Evolutionary conservation across 1,284 basidiomycete genomes (phyloP).

Genomic region (Puccinia novopanici): DNA sequence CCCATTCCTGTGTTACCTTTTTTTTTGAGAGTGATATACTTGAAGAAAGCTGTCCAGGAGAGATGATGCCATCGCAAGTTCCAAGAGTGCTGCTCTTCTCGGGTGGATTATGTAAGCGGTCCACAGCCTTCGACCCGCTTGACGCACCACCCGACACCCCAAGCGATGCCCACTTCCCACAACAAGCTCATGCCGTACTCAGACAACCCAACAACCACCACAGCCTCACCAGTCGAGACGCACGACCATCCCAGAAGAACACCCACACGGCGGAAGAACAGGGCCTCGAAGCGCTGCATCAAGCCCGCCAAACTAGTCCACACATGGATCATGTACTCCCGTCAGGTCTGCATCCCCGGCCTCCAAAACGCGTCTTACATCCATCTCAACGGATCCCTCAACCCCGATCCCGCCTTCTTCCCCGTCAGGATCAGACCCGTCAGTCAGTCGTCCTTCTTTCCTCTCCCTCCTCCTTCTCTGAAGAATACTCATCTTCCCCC

Average conservation of each 20-base stretch:
- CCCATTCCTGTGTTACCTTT: too few species aligned
- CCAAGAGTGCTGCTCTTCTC: too few species aligned
- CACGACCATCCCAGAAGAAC: not conserved
- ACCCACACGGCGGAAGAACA: not conserved
- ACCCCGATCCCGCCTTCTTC: not conserved
- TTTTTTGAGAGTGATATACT: too few species aligned
- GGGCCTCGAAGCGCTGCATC: not conserved
- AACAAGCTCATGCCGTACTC: conserved; percentile 18
- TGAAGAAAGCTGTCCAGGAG: too few species aligned
- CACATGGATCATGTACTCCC: conserved; percentile 23
- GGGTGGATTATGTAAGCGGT: conserved; percentile 6
- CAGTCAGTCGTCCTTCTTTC: conserved; percentile 23
- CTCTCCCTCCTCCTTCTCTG: not conserved
- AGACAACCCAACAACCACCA: not conserved
- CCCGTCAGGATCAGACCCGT: conserved; percentile 47
- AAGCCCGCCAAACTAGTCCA: not conserved
- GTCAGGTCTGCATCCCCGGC: not conserved
- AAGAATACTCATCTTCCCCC: not conserved
- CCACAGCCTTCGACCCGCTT: not conserved
- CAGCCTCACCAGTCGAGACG: not conserved
- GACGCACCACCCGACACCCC: not conserved
- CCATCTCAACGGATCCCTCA: not conserved
- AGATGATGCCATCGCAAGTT: too few species aligned
- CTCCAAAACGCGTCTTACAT: not conserved
- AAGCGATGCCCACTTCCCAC: conserved; percentile 8